Evolutionary conservation across 1,284 basidiomycete species (phyloP).

Genomic region (Amylostereum chailletii): DNA sequence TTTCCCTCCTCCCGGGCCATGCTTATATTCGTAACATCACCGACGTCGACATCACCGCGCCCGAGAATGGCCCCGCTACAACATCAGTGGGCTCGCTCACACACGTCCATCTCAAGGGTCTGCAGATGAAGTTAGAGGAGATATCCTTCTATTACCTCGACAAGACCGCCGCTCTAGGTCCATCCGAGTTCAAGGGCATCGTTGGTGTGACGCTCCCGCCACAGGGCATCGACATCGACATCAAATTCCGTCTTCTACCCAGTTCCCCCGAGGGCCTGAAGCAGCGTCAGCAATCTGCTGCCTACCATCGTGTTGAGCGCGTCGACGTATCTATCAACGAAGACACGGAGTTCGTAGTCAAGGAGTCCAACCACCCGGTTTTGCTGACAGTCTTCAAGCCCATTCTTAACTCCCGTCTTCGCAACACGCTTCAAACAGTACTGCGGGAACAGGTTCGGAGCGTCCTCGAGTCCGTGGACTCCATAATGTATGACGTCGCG

Average conservation of each 20-base stretch:
- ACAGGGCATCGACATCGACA: constrained; percentile 56
- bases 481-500: constrained; percentile 46
- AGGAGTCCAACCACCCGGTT: constrained; percentile 53
- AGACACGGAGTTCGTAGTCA: constrained; percentile 41
- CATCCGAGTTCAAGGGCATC: constrained; percentile 49
- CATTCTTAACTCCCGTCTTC: constrained; percentile 43
- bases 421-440: constrained; percentile 46
- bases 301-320: constrained; percentile 50
- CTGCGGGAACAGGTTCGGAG: constrained; percentile 44
- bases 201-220: constrained; percentile 52
- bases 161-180: constrained; percentile 41
- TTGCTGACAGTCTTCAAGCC: constrained; percentile 54
- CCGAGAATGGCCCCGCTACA: constrained; percentile 24
- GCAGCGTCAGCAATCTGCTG: constrained; percentile 33
- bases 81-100: constrained; percentile 53
- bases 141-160: constrained; percentile 67
- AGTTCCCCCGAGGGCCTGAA: constrained; percentile 28
- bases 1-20: constrained; percentile 58
- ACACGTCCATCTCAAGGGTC: constrained; percentile 50
- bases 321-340: constrained; percentile 42
- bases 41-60: constrained; percentile 56
- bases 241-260: constrained; percentile 55
- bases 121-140: constrained; percentile 51
- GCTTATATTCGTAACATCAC: constrained; percentile 66
- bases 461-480: constrained; percentile 41